Conservation (phyloP, 1,284 basidiomycete genomes). For the Stygiomarasmius scandens region DNA sequence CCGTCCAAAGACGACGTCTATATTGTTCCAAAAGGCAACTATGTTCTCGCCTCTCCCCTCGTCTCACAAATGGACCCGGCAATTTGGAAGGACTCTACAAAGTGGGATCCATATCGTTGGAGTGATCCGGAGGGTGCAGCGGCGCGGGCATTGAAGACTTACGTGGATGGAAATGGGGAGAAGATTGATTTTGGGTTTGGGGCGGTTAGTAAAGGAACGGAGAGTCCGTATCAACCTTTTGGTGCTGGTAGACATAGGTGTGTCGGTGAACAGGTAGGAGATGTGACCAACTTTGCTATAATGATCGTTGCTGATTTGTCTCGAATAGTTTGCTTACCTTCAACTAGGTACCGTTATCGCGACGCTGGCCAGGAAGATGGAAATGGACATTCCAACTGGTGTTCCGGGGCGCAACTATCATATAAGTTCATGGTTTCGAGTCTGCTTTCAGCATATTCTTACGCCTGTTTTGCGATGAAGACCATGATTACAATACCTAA, state of each 20-base stretch:
- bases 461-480: slow-evolving; percentile 7
- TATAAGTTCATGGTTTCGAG: slow-evolving; percentile 48
- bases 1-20: slow-evolving; percentile 76
- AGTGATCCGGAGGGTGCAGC: slow-evolving; percentile 77
- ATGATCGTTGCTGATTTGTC: background rate
- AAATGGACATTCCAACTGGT: slow-evolving; percentile 65
- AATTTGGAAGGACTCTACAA: slow-evolving; percentile 75
- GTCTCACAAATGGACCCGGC: slow-evolving; percentile 87
- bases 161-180: slow-evolving; percentile 76
- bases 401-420: slow-evolving; percentile 90
- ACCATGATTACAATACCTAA: slow-evolving; percentile 38
- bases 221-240: slow-evolving; percentile 92
- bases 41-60: slow-evolving; percentile 87
- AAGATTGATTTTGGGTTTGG: slow-evolving; percentile 97
- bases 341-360: slow-evolving; percentile 87
- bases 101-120: slow-evolving; percentile 89
- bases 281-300: slow-evolving; percentile 37
- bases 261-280: slow-evolving; percentile 93
- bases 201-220: slow-evolving; percentile 88
- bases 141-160: slow-evolving; percentile 72
- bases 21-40: slow-evolving; percentile 91
- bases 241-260: slow-evolving; percentile 95
- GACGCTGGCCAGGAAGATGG: slow-evolving; percentile 77
- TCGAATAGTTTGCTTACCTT: slow-evolving; percentile 84
- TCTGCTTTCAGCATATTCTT: background rate